Conservation (phyloP, 495 filamentous ascomycete species). For the Aspergillus nidulans region DNA sequence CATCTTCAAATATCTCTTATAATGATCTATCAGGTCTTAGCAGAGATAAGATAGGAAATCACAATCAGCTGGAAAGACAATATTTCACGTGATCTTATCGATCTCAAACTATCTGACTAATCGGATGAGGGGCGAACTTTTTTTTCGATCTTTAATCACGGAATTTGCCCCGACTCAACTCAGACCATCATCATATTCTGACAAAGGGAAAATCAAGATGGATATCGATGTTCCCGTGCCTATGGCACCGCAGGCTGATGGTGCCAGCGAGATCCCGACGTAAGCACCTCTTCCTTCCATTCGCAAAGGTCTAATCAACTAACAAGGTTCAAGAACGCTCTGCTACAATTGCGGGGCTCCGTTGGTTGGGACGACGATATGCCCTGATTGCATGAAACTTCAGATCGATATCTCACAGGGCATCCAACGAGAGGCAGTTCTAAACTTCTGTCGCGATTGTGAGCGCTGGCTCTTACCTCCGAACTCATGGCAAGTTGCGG, state of each 20-base stretch:
- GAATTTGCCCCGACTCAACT: background rate
- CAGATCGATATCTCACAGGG: slow-evolving; percentile 80
- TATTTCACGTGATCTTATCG: background rate
- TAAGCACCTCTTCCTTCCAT: background rate
- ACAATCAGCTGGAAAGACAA: too few species aligned
- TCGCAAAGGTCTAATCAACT: background rate
- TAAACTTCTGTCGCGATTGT: slow-evolving; percentile 87
- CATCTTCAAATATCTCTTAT: too few species aligned
- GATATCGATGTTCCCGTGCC: slow-evolving; percentile 12
- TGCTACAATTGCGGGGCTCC: slow-evolving; percentile 92
- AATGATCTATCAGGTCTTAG: too few species aligned
- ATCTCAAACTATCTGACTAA: background rate
- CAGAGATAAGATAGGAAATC: too few species aligned
- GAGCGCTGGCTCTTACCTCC: slow-evolving; percentile 92
- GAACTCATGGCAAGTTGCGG: slow-evolving; percentile 72
- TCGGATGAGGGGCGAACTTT: slow-evolving; percentile 6
- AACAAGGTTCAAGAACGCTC: slow-evolving; percentile 59
- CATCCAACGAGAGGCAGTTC: slow-evolving; percentile 78
- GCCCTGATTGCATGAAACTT: slow-evolving; percentile 87
- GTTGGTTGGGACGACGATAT: slow-evolving; percentile 88
- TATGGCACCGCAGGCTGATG: slow-evolving; percentile 6
- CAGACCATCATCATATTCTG: background rate
- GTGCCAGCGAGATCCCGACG: slow-evolving; percentile 3
- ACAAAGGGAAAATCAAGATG: slow-evolving; percentile 7
- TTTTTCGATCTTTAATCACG: background rate